These are phyloP conservation scores for Fusarium subglutinans DNA, from an alignment of 2,329 filamentous ascomycete species.

Conservation along the genomic window DNA sequence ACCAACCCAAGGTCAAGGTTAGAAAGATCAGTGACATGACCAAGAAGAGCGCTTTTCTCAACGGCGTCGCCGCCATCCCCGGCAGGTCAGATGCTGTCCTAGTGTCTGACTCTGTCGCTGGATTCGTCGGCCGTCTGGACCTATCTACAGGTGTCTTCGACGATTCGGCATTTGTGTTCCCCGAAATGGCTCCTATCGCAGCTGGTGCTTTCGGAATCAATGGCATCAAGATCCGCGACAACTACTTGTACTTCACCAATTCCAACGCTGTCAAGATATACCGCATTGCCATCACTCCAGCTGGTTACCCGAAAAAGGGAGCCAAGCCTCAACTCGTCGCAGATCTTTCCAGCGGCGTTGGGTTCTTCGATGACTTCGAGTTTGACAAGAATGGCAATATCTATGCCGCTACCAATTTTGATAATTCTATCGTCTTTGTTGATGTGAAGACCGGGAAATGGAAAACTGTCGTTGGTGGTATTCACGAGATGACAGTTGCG, in stretches of 20 bases:
- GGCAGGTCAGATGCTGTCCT: not conserved
- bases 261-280: conserved; percentile 17
- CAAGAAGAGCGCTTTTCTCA: conserved; percentile 4
- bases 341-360: conserved; percentile 12
- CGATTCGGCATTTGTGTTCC: not conserved
- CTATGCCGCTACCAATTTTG: conserved; percentile 33
- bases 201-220: not conserved
- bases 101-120: not conserved
- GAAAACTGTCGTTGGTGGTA: conserved; percentile 24
- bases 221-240: not conserved
- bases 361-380: conserved; percentile 37
- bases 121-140: conserved; percentile 2
- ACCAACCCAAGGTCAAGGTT: not conserved
- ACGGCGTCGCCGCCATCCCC: not conserved
- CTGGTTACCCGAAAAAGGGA: conserved; percentile 16
- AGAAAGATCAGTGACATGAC: conserved; percentile 13
- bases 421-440: conserved; percentile 33
- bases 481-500: conserved; percentile 27
- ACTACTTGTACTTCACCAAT: not conserved
- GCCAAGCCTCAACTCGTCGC: conserved; percentile 32
- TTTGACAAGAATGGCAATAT: conserved; percentile 33
- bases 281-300: conserved; percentile 24
- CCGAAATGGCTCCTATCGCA: conserved; percentile 1
- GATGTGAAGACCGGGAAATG: conserved; percentile 16
- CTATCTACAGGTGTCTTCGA: not conserved